These are phyloP conservation scores for Cercophora scortea DNA, from an alignment of 495 filamentous ascomycete genomes.

Conservation along the genomic window DNA sequence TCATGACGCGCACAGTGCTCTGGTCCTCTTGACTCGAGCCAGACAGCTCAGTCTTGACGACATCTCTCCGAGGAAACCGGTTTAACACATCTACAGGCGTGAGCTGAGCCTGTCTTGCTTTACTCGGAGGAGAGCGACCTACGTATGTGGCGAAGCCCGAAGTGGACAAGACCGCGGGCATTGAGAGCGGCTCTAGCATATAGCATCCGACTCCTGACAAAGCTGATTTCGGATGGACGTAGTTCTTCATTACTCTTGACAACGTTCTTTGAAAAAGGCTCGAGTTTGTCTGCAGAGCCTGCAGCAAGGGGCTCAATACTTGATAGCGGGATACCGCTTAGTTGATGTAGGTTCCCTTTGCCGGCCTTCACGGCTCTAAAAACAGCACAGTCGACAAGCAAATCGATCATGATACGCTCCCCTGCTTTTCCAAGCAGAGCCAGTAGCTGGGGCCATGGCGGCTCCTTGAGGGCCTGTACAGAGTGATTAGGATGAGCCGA, in stretches of 20 bases:
- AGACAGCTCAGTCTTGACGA: conserved; percentile 1
- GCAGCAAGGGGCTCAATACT: conserved; percentile 23
- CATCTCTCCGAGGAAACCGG: conserved; percentile 46
- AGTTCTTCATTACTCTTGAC: conserved; percentile 4
- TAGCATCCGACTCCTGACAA: conserved; percentile 78
- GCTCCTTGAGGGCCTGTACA: conserved; percentile 58
- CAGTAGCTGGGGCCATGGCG: conserved; percentile 66
- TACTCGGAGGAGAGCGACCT: conserved; percentile 28
- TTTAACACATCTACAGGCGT: conserved; percentile 68
- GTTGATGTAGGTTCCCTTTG: conserved; percentile 60
- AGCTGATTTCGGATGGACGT: conserved; percentile 55
- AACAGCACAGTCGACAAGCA: conserved; percentile 71
- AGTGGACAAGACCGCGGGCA: conserved; percentile 54
- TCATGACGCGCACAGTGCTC: conserved; percentile 67
- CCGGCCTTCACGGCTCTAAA: conserved; percentile 57
- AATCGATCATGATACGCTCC: conserved; percentile 71
- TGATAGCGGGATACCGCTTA: conserved; percentile 56
- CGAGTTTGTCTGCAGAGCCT: conserved; percentile 7
- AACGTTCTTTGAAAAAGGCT: conserved; percentile 9
- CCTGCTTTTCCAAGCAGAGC: conserved; percentile 66
- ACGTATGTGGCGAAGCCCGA: conserved; percentile 79
- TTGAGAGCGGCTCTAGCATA: conserved; percentile 70
- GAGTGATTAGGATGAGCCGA: conserved; percentile 57
- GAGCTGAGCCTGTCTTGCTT: neutral
- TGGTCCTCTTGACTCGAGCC: conserved; percentile 26